These are phyloP conservation scores for Trichoderma sp. DNA, from an alignment of 2,329 filamentous ascomycete genomes.

Conservation along the genomic window DNA sequence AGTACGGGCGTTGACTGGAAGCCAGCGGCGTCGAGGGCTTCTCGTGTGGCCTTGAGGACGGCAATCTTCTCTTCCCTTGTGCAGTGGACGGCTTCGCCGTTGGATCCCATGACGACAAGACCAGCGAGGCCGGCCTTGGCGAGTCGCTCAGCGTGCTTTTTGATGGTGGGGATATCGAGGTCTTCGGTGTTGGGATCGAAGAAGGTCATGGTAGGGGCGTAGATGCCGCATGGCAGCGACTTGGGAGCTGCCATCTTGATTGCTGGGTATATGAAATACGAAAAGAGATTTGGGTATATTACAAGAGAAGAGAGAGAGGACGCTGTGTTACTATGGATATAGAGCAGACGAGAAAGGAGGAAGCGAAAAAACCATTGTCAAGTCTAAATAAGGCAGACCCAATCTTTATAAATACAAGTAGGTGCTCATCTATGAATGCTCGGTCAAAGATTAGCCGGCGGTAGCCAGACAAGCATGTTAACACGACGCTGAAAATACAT, in stretches of 20 bases:
- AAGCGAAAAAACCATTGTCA: background rate
- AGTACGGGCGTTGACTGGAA: conserved; percentile 78
- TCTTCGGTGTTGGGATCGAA: conserved; percentile 84
- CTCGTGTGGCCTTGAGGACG: conserved; percentile 76
- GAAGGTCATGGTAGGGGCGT: conserved; percentile 89
- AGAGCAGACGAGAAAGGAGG: background rate
- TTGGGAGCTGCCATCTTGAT: conserved; percentile 40
- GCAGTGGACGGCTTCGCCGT: conserved; percentile 86
- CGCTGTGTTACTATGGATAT: background rate
- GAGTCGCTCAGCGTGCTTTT: conserved; percentile 78
- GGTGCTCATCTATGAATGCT: background rate
- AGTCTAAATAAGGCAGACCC: conserved; percentile 1
- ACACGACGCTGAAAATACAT: background rate
- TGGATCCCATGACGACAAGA: conserved; percentile 86
- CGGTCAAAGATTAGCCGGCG: conserved; percentile 10
- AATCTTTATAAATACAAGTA: conserved; percentile 2
- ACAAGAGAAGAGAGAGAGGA: background rate
- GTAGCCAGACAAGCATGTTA: background rate
- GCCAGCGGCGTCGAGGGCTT: conserved; percentile 80
- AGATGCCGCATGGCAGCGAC: conserved; percentile 78
- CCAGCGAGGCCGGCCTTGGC: conserved; percentile 78
- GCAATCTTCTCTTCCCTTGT: conserved; percentile 75
- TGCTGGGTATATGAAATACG: background rate
- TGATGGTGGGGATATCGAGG: conserved; percentile 77
- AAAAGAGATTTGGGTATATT: background rate